Base-by-base conservation (phyloP, 2,329 filamentous ascomycete species). In the Fusarium sp. region DNA sequence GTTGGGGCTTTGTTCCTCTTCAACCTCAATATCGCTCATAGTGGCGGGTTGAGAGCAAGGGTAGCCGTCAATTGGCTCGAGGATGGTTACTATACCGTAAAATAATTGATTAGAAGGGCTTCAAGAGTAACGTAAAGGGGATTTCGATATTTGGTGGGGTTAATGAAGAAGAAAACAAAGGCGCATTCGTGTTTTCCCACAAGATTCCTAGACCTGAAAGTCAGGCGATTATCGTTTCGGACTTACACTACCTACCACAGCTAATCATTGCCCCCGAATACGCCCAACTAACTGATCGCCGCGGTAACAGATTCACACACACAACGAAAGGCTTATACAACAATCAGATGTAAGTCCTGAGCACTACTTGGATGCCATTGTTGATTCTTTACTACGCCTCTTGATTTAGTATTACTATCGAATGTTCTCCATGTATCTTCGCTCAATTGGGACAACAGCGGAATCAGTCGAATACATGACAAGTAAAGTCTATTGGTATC, bases 1-100 rank as follows among this genome's bases (percentile, higher is more conserved):
- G 43, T 73, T 62, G 6, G 65, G 66, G 38, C 71, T 73, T 47
- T 76, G 69, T 14, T 75, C 72, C 15, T 74, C 71, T 24, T 73
- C 65, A 43, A 58, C 44, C 26, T 69, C 61, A 42, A 61, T 57
- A 49, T 67, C 57, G 56, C 67, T 73, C 72, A 74, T 73, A 28
- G 24, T 73, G 53, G 38, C 22, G 26, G 44, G 26, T 44, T 33
- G 22, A 47, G 46, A 17, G 21, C 26, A 47, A 21, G 28, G 34
- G 50, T 45, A 57, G n/a, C 19, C 55, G 38, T 50, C 43, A 60
- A 57, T 61, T 66, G 54, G n/a, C 21, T 26, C 21, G n/a, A 39
- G 24, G 42, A 46, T 24, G 51, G 21, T 17, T 45, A 44, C 13
- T 24, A 17, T 40, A 45, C 40, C 28, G 40, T 42, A 38, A 13